Evolutionary conservation across 1,139 yeast genomes (phyloP).

Genomic region (Pneumocystis murina): DNA sequence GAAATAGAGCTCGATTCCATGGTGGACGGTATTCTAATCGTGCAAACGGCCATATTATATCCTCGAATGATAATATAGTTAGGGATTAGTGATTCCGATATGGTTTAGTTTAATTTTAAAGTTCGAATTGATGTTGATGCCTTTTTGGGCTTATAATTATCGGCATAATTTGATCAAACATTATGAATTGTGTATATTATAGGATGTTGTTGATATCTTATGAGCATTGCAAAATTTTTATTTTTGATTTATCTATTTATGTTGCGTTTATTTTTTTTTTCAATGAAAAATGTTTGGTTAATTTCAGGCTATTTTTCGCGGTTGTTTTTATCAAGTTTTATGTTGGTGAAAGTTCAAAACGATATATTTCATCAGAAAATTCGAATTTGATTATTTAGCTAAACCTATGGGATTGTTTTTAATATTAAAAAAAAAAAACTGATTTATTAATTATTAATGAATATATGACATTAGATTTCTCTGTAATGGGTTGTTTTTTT

Average conservation of each 20-base stretch:
- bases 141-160: neutral
- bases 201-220: neutral
- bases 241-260: neutral
- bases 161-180: neutral
- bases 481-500: neutral
- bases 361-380: neutral
- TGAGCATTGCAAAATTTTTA: neutral
- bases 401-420: neutral
- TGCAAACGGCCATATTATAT: neutral
- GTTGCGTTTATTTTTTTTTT: neutral
- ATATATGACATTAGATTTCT: neutral
- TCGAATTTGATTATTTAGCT: neutral
- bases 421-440: neutral
- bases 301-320: neutral
- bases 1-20: slow-evolving; percentile 1
- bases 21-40: neutral
- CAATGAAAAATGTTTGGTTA: neutral
- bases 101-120: neutral
- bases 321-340: neutral
- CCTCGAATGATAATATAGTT: neutral
- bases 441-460: neutral
- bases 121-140: neutral
- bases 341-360: neutral
- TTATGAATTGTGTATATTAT: neutral
- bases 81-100: neutral